Conservation (phyloP, 1,139 yeast species). For the Meyerozyma elateridarum region DNA sequence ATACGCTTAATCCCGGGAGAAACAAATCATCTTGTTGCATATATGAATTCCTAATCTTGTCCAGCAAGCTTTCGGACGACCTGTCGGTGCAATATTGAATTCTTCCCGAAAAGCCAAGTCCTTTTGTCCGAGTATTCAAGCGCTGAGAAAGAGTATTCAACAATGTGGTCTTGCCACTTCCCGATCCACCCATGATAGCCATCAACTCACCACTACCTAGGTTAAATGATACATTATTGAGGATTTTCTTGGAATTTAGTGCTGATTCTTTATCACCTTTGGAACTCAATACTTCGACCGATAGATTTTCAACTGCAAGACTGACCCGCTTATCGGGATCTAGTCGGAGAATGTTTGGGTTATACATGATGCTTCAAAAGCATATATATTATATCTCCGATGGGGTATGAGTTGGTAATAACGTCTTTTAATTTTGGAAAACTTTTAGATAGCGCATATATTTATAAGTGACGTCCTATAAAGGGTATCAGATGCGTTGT, state of each 20-base stretch:
- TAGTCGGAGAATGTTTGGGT: slow-evolving; percentile 1
- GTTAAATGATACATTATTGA: slow-evolving; percentile 49
- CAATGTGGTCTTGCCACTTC: slow-evolving; percentile 82
- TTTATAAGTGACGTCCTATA: no score
- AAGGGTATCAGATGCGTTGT: no score
- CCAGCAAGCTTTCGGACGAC: slow-evolving; percentile 7
- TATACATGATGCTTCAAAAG: no score
- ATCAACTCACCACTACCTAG: slow-evolving; percentile 49
- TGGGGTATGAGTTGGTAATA: no score
- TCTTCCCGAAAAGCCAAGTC: slow-evolving; percentile 29
- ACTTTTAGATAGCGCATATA: no score
- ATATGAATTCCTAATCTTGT: slow-evolving; percentile 52
- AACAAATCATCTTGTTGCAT: slow-evolving; percentile 75
- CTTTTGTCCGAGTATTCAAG: slow-evolving; percentile 33
- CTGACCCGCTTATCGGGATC: slow-evolving; percentile 14
- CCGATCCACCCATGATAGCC: slow-evolving; percentile 83
- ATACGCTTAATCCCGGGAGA: slow-evolving; percentile 65
- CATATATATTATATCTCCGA: no score
- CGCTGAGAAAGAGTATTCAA: slow-evolving; percentile 68
- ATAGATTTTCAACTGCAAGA: slow-evolving; percentile 14
- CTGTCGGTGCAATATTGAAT: slow-evolving; percentile 12
- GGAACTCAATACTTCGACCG: slow-evolving; percentile 10
- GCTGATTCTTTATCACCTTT: slow-evolving; percentile 7
- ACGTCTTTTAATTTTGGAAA: no score
- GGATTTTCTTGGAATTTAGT: slow-evolving; percentile 16